A percentile compares a stretch with the other conserved stretches of the same genome.
phyloP scores from a whole-genome alignment of 2,329 filamentous ascomycete genomes.

The Aspergillus arachidicola region DNA sequence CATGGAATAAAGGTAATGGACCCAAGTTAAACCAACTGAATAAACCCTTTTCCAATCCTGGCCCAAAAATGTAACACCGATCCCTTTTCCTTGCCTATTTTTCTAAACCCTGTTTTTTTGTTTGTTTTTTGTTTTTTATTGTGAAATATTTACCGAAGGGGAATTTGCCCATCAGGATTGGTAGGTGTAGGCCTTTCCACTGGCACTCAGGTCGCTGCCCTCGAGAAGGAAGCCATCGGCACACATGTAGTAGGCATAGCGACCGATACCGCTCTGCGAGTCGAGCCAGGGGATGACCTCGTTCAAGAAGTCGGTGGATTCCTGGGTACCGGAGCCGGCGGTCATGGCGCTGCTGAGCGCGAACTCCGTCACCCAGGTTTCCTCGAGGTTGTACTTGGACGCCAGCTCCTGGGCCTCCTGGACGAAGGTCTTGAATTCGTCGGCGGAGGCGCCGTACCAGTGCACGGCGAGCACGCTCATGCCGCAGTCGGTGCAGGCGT shows the following conservation, averaged over 20 bases:
- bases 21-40: not conserved
- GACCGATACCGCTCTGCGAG: constrained; percentile 36
- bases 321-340: constrained; percentile 23
- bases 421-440: constrained; percentile 44
- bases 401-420: constrained; percentile 38
- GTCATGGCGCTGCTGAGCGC: constrained; percentile 34
- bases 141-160: not conserved
- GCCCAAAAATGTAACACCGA: not conserved
- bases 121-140: not conserved
- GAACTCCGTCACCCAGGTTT: constrained; percentile 52
- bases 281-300: constrained; percentile 45
- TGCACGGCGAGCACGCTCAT: constrained; percentile 48
- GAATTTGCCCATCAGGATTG: not conserved
- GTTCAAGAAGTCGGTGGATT: constrained; percentile 38
- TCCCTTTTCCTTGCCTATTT: not conserved
- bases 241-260: constrained; percentile 48
- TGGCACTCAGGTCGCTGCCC: constrained; percentile 27
- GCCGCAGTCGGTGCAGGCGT: constrained; percentile 41
- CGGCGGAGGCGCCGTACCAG: constrained; percentile 44
- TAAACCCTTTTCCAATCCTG: not conserved
- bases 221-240: constrained; percentile 37
- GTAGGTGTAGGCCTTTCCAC: constrained; percentile 33
- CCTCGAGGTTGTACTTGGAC: constrained; percentile 33
- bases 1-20: not conserved
- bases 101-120: not conserved